Evolutionary conservation across 768 basidiomycete genomes (phyloP), one percentile per base, ranked within the genome.

Genomic region (Infundibulicybe gibba): DNA sequence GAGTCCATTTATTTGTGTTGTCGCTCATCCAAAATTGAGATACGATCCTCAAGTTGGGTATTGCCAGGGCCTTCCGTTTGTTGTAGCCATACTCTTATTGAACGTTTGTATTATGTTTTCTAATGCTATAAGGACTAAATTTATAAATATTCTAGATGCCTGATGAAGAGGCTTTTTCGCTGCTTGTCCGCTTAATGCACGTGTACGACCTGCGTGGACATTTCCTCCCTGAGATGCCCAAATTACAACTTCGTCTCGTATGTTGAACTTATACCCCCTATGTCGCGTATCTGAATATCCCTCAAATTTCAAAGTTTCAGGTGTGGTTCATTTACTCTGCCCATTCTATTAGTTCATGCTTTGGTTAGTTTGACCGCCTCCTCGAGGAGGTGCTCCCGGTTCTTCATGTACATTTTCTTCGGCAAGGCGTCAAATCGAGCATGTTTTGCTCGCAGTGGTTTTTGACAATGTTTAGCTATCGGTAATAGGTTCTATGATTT

Each of bases 381-480:
- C 69, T 97, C 38, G 97, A 99, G 61, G 97, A 99, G 54, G 60
- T 95, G 9, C 69, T 97, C 3, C 97, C 97, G 4, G 89, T 94
- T 4, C 71, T 98, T 5, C 93, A 98, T 58, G 70, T 95, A 17
- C 97, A 98, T 65, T 90, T 99, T 58, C 67, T 95, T 25, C 81
- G 94, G 25, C 90, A 97, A 65, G 95, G 94, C 25, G 72, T 98
- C 60, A 98, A 97, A 64, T 94, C 92, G 40, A 94, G 89, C 68
- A 98, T 99, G 94, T 98, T 88, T 61, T 95, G 92, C 59, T 93
- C 91, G 12, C 97, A 98, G 54, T 99, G 97, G 97, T 97, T 98
- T 66, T 73, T 99, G 61, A 98, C 97, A 0, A 69, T 99, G 62
- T 98, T 98, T 71, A 90, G 91, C 60, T 97, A 95, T 66, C 82